These are phyloP conservation scores for Mortierella sp. DNA, from an alignment of 371 early-diverging fungal genomes.

Conservation along the genomic window DNA sequence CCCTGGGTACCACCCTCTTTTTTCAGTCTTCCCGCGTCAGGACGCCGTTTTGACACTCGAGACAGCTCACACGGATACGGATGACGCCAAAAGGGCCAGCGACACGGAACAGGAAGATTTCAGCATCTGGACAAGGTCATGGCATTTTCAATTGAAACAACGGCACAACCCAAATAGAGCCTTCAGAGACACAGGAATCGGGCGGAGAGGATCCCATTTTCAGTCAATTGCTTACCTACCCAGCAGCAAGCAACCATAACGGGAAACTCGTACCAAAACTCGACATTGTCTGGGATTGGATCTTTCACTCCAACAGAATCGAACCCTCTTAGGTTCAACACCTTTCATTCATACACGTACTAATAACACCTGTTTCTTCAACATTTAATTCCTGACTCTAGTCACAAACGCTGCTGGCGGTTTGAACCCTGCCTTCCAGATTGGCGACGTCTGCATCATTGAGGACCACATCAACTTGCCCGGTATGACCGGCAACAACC, in stretches of 20 bases:
- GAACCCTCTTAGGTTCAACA: background rate
- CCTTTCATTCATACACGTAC: background rate
- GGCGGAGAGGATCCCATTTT: background rate
- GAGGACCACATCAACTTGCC: slow-evolving; percentile 92
- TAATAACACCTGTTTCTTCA: background rate
- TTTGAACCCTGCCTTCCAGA: slow-evolving; percentile 82
- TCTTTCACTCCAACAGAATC: background rate
- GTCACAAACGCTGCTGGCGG: slow-evolving; percentile 97
- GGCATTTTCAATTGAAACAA: background rate
- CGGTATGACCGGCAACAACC: slow-evolving; percentile 83
- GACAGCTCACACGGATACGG: background rate
- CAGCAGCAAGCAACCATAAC: background rate
- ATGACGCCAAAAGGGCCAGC: background rate
- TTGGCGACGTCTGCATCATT: slow-evolving; percentile 92
- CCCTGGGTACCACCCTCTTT: slow-evolving; percentile 8
- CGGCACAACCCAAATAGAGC: background rate
- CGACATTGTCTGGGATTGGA: background rate
- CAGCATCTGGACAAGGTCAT: background rate
- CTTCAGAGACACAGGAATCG: background rate
- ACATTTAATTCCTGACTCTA: slow-evolving; percentile 15
- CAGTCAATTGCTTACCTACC: background rate
- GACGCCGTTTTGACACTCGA: background rate
- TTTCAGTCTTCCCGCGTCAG: background rate
- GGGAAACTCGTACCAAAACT: background rate
- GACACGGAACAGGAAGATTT: background rate